Evolutionary conservation across 371 early-diverging fungal genomes (phyloP).

Genomic region (Actinomortierella ambigua): DNA sequence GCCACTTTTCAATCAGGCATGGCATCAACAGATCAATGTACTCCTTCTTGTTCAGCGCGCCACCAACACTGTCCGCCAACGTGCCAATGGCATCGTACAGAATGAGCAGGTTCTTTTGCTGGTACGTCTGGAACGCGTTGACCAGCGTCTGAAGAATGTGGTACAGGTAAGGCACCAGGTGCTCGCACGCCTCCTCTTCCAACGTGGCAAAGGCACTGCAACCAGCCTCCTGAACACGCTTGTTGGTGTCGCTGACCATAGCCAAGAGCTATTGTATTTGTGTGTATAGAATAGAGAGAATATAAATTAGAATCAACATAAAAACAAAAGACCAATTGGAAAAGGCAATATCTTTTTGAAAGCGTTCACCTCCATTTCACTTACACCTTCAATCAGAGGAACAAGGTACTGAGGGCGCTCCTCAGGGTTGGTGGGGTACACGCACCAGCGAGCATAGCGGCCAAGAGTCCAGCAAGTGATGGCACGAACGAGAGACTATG

Average conservation of each 20-base stretch:
- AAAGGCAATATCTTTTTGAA: constrained; percentile 18
- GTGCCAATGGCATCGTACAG: constrained; percentile 95
- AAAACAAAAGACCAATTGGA: constrained; percentile 6
- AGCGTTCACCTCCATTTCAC: constrained; percentile 13
- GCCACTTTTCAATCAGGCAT: constrained; percentile 85
- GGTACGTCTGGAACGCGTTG: constrained; percentile 82
- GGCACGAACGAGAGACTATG: constrained; percentile 88
- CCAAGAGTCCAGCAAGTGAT: constrained; percentile 98
- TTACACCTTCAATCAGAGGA: constrained; percentile 78
- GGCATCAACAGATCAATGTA: constrained; percentile 84
- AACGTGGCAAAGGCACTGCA: constrained; percentile 94
- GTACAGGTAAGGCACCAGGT: constrained; percentile 83
- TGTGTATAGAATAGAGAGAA: no score
- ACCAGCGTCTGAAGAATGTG: constrained; percentile 79
- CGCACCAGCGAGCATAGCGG: constrained; percentile 89
- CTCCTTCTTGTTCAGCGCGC: constrained; percentile 75
- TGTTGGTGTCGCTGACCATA: constrained; percentile 86
- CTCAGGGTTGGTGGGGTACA: constrained; percentile 62
- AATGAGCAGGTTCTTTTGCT: constrained; percentile 86
- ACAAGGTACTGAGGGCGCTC: constrained; percentile 75
- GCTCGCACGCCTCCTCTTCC: constrained; percentile 84
- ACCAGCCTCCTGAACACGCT: constrained; percentile 94
- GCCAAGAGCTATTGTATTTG: constrained; percentile 72
- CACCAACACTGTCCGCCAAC: constrained; percentile 88
- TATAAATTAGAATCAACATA: constrained; percentile 5